phyloP scores from a whole-genome alignment of 192 early-diverging fungal species.

The Coemansia sp. region DNA sequence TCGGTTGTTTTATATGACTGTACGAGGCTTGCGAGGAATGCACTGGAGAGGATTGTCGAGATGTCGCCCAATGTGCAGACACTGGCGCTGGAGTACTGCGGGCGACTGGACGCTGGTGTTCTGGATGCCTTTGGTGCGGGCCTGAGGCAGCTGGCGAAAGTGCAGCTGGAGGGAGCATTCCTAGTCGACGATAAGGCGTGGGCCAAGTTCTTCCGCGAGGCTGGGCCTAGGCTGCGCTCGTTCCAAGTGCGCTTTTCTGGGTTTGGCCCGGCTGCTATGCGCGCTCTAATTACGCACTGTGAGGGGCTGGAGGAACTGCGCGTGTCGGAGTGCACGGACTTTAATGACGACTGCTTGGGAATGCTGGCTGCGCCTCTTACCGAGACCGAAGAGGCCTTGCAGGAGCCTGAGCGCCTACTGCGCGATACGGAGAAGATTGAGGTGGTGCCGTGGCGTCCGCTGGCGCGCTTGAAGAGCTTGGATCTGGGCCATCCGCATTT shows the following conservation, averaged over 20 bases:
- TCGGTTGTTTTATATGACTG: conserved; percentile 76
- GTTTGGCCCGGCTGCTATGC: conserved; percentile 56
- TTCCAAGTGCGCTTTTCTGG: conserved; percentile 62
- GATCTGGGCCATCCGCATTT: conserved; percentile 27
- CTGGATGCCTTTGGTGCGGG: conserved; percentile 45
- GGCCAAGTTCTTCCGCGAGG: conserved; percentile 56
- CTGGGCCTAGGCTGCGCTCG: conserved; percentile 55
- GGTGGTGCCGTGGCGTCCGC: conserved; percentile 29
- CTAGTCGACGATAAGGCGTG: conserved; percentile 62
- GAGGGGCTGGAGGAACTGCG: conserved; percentile 59
- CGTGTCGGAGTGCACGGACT: conserved; percentile 58
- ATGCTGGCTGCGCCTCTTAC: conserved; percentile 40
- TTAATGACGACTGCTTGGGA: conserved; percentile 55
- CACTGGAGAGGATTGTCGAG: conserved; percentile 60
- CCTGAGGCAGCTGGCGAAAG: conserved; percentile 49
- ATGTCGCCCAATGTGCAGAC: conserved; percentile 60
- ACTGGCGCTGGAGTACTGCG: conserved; percentile 72
- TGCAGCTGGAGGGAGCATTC: conserved; percentile 71
- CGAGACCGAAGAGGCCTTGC: conserved; percentile 29
- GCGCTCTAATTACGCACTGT: conserved; percentile 60
- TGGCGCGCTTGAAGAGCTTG: conserved; percentile 14
- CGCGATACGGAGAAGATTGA: background rate
- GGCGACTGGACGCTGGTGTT: conserved; percentile 58
- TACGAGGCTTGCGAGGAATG: conserved; percentile 59
- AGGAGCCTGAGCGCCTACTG: conserved; percentile 33